Base-by-base conservation (phyloP, 2,329 filamentous ascomycete genomes). In the Apiospora koreana region DNA sequence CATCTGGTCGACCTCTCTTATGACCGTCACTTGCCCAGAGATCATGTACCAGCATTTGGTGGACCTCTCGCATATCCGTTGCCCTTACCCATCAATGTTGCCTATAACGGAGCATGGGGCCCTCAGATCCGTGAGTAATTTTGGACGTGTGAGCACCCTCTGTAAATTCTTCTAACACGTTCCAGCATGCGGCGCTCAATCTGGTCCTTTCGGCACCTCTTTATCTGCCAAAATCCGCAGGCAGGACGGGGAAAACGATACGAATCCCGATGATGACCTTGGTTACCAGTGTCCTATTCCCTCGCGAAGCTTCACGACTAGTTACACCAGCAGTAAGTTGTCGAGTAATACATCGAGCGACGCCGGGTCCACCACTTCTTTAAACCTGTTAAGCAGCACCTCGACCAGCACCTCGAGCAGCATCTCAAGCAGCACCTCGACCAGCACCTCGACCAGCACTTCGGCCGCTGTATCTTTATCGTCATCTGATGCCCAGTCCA, bases 71-170 rank as follows among this genome's bases (percentile, higher is more conserved):
- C 62, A 9, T 65, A 41, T 21, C 35, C 35, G 21, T 3, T 28
- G 16, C 62, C 62, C 9, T 14, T 0, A 0, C 41, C 5, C n/a
- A 6, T 65, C n/a, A 41, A 41, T 1, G 64, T 65, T 3, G 64
- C 64, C 5, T 65, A 65, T 35, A 65, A 65, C n/a, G 64, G 38
- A 1, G 64, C 64, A 12, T 65, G 64, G 64, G 64, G 64, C 9
- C 35, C 23, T 23, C 64, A 65, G 1, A 43, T 65, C 8, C 12
- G 64, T 65, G 41, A 65, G 62, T n/a, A n/a, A n/a, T n/a, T n/a
- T n/a, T n/a, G n/a, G n/a, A n/a, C n/a, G n/a, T n/a, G n/a, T n/a
- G n/a, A n/a, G n/a, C n/a, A n/a, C n/a, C n/a, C n/a, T n/a, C n/a
- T n/a, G n/a, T n/a, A n/a, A n/a, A n/a, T n/a, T n/a, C n/a, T n/a